Percentiles rank a stretch among this genome's conserved stretches.
These are phyloP conservation scores for Leccinum angustisporum DNA, from an alignment of 1,284 basidiomycete species.

Conservation along the genomic window DNA sequence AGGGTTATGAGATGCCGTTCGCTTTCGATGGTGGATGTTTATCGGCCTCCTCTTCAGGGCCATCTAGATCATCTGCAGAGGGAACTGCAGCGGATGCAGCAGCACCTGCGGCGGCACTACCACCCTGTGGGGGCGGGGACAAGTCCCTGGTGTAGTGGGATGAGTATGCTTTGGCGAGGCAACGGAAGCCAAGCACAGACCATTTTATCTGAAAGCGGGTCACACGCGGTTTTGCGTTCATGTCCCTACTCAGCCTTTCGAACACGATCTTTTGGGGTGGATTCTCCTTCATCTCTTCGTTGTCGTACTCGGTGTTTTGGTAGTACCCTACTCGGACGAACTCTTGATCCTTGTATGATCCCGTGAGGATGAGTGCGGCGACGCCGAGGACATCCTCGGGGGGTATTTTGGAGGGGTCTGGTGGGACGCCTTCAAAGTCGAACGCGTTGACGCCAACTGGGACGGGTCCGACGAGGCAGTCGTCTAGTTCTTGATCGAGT, in stretches of 20 bases:
- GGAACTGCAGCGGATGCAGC: slow-evolving; percentile 78
- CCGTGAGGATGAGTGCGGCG: slow-evolving; percentile 89
- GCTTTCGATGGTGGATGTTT: slow-evolving; percentile 19
- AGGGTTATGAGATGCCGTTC: slow-evolving; percentile 29
- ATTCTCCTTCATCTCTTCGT: slow-evolving; percentile 81
- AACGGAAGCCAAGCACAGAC: slow-evolving; percentile 42
- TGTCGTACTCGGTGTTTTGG: slow-evolving; percentile 98
- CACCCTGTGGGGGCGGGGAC: slow-evolving; percentile 49
- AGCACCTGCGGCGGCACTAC: slow-evolving; percentile 56
- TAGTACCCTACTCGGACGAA: slow-evolving; percentile 99
- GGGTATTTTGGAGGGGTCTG: slow-evolving; percentile 75
- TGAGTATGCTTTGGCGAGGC: slow-evolving; percentile 1
- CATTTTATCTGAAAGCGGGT: slow-evolving; percentile 89
- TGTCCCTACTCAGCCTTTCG: slow-evolving; percentile 81
- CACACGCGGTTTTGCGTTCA: slow-evolving; percentile 91
- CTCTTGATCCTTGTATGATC: slow-evolving; percentile 89
- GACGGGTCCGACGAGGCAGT: slow-evolving; percentile 94
- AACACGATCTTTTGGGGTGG: slow-evolving; percentile 73
- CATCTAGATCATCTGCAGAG: slow-evolving; percentile 69
- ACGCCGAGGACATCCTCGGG: slow-evolving; percentile 85
- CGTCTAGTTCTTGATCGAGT: slow-evolving; percentile 94
- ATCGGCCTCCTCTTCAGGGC: slow-evolving; percentile 29
- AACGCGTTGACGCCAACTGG: slow-evolving; percentile 95
- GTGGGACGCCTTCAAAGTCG: slow-evolving; percentile 85
- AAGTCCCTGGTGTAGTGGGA: slow-evolving; percentile 56